Evolutionary conservation across 2,329 filamentous ascomycete species (phyloP), one percentile per base, ranked within the genome.

Genomic region (Leptosphaerulina australis): DNA sequence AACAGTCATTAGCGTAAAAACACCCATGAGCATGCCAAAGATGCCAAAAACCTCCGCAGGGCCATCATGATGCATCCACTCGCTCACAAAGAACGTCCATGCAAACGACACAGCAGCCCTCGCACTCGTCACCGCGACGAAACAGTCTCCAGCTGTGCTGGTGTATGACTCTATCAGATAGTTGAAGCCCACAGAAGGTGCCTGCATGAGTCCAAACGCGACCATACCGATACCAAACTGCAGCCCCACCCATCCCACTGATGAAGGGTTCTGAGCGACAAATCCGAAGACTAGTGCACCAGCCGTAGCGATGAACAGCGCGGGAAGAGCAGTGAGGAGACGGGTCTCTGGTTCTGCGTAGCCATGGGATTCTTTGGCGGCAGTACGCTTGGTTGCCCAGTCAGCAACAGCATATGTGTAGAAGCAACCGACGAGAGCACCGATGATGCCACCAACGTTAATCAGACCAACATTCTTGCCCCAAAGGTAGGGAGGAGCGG

Each of bases 1-100:
- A 3, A 77, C 58, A 0, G 71, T 73, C 18, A 72, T 34, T 20
- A 76, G 40, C 0, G 61, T 60, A 57, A 83, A 82, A 0, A 80
- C 20, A 0, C 77, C 79, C 77, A 82, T 77, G 2, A 82, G 58
- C 64, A 78, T 77, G 0, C 76, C 78, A 53, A 82, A 82, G 3
- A 82, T 75, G 0, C 80, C 81, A 62, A 83, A 83, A 0, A 79
- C 75, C 43, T 79, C 66, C 0, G 80, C 74, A 1, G 75, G 57
- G 0, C 81, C 81, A 0, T 60, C 63, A 0, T 66, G 37, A 1
- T 67, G 57, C 0, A 81, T 71, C 81, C 80, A 83, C 3, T 75
- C 67, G 2, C 74, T 73, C 0, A 79, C 76, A 34, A 83, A 82
- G 45, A 82, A 82, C 0, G 78, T 80, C 79, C 80, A 83, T 0